Base-by-base conservation (phyloP, 192 early-diverging fungal genomes). In the Linnemannia zychae region DNA sequence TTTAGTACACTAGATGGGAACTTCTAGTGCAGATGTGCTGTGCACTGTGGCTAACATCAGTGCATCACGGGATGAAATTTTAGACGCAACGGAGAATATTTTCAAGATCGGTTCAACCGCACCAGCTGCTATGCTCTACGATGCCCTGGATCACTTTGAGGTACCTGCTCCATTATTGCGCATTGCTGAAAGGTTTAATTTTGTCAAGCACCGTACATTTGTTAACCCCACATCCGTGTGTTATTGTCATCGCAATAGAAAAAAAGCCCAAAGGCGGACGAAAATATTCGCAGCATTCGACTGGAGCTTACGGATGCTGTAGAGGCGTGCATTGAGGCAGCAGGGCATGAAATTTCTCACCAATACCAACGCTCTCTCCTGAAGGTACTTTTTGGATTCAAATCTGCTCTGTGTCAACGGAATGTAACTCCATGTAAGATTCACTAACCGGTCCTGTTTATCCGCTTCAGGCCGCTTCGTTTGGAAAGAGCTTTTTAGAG, bases 71-170 rank as follows among this genome's bases (percentile, higher is more conserved):
- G n/a, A n/a, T n/a, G n/a, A n/a, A n/a, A 71, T 66, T 57, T 50
- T 75, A 95, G 95, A 87, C 79, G 89, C 91, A 0, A 95, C 92
- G 0, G 96, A 96, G 70, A 91, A 91, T 20, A 93, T 99, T 40
- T 99, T 99, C 81, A 95, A 95, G 81, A 96, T 99, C 77, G 99
- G 99, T 13, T 98, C 98, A 11, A 99, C 98, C 7, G 90, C 94
- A 11, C 94, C 99, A 48, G 95, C 96, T 1, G 98, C 99, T 7
- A 95, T 99, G 84, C 89, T 99, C 40, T 99, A 92, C 75, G 96
- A 97, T 75, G 95, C 95, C 5, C 76, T 94, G 18, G 95, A 96
- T 67, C 90, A 92, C 72, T 93, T 95, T 70, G 92, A 92, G 71
- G 87, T 91, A 63, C 11, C n/a, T 1, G 0, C 57, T 6, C 13